Base-by-base conservation (phyloP, 257 asterid genomes). In the Solanum pinnatisectum region DNA sequence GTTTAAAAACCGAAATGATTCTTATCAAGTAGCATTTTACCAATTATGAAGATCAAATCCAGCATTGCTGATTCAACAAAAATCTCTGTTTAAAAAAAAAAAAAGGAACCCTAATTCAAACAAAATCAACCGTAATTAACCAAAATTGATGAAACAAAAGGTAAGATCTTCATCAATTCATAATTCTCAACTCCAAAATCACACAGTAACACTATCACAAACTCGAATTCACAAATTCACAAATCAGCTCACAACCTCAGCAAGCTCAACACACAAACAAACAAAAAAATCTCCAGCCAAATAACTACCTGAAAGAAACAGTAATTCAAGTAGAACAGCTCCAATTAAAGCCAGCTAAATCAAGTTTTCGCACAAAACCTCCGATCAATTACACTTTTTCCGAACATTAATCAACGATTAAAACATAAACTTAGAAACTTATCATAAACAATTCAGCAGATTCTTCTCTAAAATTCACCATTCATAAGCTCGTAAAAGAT, bases 31-130 rank as follows among this genome's bases (percentile, higher is more conserved):
- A 87, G 72, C 44, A 77, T 70, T 91, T 78, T 87, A 92, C 94
- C 94, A 79, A 89, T 72, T 78, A 52, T 77, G 90, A 90, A 89
- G 92, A 90, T 94, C 98, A 94, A 90, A 91, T 87, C 88, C 92
- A 40, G 94, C 95, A 94, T 92, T 87, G 87, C 90, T 90, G 90
- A 92, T 88, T 89, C 89, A 87, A 73, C 88, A 89, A 92, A 93
- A 94, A 93, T 93, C 94, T 92, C 89, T 91, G 33, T 27, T 59
- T 65, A 60, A 25, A 13, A 63, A 4, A n/a, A 11, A 30, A n/a
- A 25, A n/a, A 63, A 77, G 72, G 89, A 92, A 88, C 91, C 95
- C 94, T 87, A 92, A 85, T 68, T 87, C 82, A 70, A 85, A 86
- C 83, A 71, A 70, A 90, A 90, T 78, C 90, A 90, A 59, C 91